Base-by-base conservation (phyloP, 352 stramenopile genomes). In the Globisporangium heterothallicum region DNA sequence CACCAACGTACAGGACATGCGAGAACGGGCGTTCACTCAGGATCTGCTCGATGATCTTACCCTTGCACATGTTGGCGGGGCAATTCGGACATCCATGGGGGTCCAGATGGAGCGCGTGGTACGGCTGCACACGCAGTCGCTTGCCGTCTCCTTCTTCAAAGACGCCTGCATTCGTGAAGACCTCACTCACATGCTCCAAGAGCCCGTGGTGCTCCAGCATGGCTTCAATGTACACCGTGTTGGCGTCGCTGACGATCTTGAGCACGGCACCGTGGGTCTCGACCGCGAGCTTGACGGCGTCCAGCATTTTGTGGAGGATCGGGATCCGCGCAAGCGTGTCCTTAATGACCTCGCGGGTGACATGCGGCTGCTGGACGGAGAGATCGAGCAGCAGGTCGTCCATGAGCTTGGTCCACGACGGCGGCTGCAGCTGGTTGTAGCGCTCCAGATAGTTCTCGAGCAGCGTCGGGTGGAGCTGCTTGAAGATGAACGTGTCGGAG, bases 31-130 rank as follows among this genome's bases (percentile, higher is more conserved):
- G n/a, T 6, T 59, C 38, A 0, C 10, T 50, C 14, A 66, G 71
- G 36, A 92, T 68, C 2, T 41, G 35, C 13, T 87, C 74, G 22
- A 91, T 51, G 32, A 92, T 88, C 30, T 35, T 49, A 42, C 78
- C 83, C 57, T 93, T 93, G 66, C 83, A 93, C 79, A 93, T 90
- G 56, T 93, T 91, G 25, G 66, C 58, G 0, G 78, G 83, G 18
- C 79, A 93, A 49, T 68, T 61, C 8, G 45, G 8, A 58, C 83
- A 93, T 13, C 63, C 74, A 21, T 90, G 83, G 4, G 78, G 63
- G 35, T 58, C 38, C 25, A 54, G 9, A 3, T 52, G 42, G 3
- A 68, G 59, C 7, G 68, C 25, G 34, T 93, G 74, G 46, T 74
- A 91, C 22, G 83, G 78, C 53, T 42, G 29, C 16, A 93, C 74